Evolutionary conservation across 371 early-diverging fungal genomes (phyloP).

Genomic region (Smittium mucronatum): DNA sequence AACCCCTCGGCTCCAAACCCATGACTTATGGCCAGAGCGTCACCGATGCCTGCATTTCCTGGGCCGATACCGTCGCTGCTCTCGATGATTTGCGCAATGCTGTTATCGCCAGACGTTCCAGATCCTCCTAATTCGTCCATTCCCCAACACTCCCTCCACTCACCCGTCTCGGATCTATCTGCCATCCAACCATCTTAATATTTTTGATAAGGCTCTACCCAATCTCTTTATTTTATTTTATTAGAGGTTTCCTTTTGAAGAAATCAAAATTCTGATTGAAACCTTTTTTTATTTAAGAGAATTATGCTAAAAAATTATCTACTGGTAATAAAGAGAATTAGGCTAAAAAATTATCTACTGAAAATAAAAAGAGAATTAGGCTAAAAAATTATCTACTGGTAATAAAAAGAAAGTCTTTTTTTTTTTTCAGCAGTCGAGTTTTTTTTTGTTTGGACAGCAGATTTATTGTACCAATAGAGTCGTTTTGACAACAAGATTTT

Average conservation of each 20-base stretch:
- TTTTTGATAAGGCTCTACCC: not conserved
- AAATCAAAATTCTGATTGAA: not conserved
- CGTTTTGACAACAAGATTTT: no score
- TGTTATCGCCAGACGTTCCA: slow-evolving; percentile 36
- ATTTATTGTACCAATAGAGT: no score
- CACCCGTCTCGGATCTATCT: no score
- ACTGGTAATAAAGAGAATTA: not conserved
- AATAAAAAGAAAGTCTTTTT: not conserved
- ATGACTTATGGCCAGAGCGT: slow-evolving; percentile 61
- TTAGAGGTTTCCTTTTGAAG: not conserved
- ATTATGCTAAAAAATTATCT: not conserved
- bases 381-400: not conserved
- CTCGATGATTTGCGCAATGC: slow-evolving; percentile 53
- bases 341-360: not conserved
- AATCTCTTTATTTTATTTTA: not conserved
- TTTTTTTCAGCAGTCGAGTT: no score
- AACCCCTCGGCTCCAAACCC: slow-evolving; percentile 40
- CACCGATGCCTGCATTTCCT: slow-evolving; percentile 76
- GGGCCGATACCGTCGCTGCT: slow-evolving; percentile 57
- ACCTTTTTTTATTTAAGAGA: not conserved
- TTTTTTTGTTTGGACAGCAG: no score
- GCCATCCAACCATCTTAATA: no score
- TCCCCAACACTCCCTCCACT: not conserved
- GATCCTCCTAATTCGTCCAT: not conserved
- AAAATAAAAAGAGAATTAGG: not conserved